phyloP scores from a whole-genome alignment of 2,329 filamentous ascomycete genomes.

The Colletotrichum musae region DNA sequence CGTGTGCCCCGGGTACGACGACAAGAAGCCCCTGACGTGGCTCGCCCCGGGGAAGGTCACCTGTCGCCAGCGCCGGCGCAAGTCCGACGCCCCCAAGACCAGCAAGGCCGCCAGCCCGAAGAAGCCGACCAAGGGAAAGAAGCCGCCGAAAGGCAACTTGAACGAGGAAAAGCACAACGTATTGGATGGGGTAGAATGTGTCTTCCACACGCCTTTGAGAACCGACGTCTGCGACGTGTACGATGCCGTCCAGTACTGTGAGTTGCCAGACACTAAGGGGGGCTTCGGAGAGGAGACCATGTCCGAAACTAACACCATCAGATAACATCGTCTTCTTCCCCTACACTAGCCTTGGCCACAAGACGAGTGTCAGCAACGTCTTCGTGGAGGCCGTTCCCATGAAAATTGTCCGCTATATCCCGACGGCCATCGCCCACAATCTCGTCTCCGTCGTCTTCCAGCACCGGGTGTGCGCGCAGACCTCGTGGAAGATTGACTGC shows the following conservation, averaged over 20 bases:
- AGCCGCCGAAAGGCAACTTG: not conserved
- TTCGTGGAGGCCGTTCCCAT: conserved; percentile 49
- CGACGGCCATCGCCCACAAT: conserved; percentile 31
- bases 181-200: not conserved
- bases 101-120: not conserved
- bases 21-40: conserved; percentile 56
- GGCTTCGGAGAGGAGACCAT: no score
- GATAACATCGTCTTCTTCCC: conserved; percentile 42
- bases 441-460: conserved; percentile 34
- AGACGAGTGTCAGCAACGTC: conserved; percentile 37
- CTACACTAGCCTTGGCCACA: conserved; percentile 43
- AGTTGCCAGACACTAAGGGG: not conserved
- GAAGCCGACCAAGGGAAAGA: not conserved
- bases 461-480: conserved; percentile 34
- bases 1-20: conserved; percentile 56
- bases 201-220: conserved; percentile 27
- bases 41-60: conserved; percentile 55
- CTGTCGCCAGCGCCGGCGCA: conserved; percentile 45
- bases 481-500: conserved; percentile 30
- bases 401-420: conserved; percentile 18
- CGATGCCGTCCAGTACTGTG: conserved; percentile 41
- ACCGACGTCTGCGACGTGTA: conserved; percentile 37
- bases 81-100: not conserved
- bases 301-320: not conserved
- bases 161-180: not conserved